Base-by-base conservation (phyloP, 805 yeast genomes). In the Blastobotrys chiropterorum region DNA sequence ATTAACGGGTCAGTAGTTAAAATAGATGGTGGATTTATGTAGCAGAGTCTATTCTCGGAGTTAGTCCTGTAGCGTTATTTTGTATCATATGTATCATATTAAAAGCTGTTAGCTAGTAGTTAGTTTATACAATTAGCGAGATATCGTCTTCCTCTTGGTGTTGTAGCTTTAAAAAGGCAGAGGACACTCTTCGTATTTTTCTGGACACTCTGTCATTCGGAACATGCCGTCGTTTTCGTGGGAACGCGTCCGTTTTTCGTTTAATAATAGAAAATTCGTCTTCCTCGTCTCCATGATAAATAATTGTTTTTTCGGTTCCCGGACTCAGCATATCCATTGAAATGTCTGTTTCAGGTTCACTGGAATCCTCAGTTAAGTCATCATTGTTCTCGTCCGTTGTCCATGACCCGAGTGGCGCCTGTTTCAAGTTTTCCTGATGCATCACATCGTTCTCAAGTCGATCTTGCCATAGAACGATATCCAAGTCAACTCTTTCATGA, bases 21-120 rank as follows among this genome's bases (percentile, higher is more conserved):
- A 1, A 47, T 59, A 2, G 62, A 59, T 45, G 55, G 57, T 15
- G 63, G 63, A n/a, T 56, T 51, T 20, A 4, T 20, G 34, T 43
- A 20, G 31, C 6, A 20, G 6, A 22, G 21, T 43, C 14, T 21
- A 21, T 6, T 41, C 3, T 19, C n/a, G n/a, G n/a, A n/a, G n/a
- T n/a, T n/a, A n/a, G n/a, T n/a, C n/a, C 38, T 31, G 14, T 31
- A 31, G 8, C 38, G 38, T 14, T 31, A 31, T 14, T 8, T 8
- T 11, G 13, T 14, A 11, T 8, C 13, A 31, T 31, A 8, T 14
- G 14, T 31, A 8, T 14, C 38, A 14, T 31, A 8, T 31, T 11
- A 8, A 8, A 31, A 8, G 8, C 38, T 31, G 38, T 31, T 31
- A 14, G 38, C 14, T n/a, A n/a, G n/a, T 15, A 16, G 19, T 19